These are phyloP conservation scores for Annulohypoxylon stygium DNA, from an alignment of 495 filamentous ascomycete genomes.

Conservation along the genomic window DNA sequence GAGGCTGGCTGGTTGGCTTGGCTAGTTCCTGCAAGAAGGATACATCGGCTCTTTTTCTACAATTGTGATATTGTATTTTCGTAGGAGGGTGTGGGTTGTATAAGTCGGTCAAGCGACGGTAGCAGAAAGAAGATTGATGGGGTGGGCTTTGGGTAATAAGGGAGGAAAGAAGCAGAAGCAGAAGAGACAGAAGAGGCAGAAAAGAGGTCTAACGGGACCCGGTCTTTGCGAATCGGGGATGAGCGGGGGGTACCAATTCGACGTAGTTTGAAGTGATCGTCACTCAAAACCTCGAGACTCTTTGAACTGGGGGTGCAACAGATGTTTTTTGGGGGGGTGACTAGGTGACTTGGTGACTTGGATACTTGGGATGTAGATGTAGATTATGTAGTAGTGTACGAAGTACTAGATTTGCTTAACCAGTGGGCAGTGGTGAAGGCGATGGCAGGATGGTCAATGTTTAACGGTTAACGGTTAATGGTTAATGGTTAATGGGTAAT, in stretches of 20 bases:
- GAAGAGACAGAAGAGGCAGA: constrained; percentile 11
- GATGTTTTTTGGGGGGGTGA: constrained; percentile 44
- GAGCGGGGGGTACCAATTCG: constrained; percentile 49
- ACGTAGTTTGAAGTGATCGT: constrained; percentile 52
- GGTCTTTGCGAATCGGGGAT: constrained; percentile 45
- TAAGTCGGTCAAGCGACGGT: constrained; percentile 41
- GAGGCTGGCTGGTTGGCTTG: constrained; percentile 34
- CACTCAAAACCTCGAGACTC: constrained; percentile 48
- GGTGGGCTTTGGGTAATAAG: constrained; percentile 48
- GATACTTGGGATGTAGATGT: not conserved
- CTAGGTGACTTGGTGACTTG: constrained; percentile 2
- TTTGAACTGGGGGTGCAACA: constrained; percentile 42
- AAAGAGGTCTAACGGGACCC: constrained; percentile 29
- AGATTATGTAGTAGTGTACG: no score
- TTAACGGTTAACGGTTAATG: no score
- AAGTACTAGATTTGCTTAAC: no score
- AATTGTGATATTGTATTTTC: constrained; percentile 18
- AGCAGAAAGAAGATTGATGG: constrained; percentile 40
- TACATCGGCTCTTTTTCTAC: constrained; percentile 46
- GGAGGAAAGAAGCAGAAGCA: constrained; percentile 42
- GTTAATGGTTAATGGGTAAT: constrained; percentile 18
- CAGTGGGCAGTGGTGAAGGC: not conserved
- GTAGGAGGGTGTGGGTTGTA: constrained; percentile 42
- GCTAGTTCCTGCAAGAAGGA: constrained; percentile 43
- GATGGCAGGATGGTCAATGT: constrained; percentile 29